Evolutionary conservation across 495 filamentous ascomycete species (phyloP).

Genomic region (Chaetomium cochliodes): DNA sequence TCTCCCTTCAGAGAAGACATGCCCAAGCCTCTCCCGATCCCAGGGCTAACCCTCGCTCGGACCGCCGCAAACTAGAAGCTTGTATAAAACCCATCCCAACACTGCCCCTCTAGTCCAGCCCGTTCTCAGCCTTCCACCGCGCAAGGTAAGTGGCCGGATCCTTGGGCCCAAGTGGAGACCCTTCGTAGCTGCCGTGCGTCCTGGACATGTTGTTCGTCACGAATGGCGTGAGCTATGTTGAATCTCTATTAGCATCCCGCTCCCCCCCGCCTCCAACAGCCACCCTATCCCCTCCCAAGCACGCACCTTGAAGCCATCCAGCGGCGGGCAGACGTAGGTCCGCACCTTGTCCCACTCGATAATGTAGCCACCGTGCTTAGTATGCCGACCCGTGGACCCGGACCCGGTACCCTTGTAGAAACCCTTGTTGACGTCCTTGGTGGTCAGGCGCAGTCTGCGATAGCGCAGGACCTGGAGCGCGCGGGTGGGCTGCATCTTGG

Average conservation of each 20-base stretch:
- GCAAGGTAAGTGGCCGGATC: slow-evolving; percentile 60
- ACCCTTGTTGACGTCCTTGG: slow-evolving; percentile 87
- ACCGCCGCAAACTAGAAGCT: not conserved
- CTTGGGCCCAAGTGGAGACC: slow-evolving; percentile 47
- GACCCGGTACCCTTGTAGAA: slow-evolving; percentile 95
- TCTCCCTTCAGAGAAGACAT: not conserved
- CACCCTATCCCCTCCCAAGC: too few relatives aligned
- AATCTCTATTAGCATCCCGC: not conserved
- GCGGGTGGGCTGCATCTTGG: slow-evolving; percentile 65
- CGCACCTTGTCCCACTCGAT: slow-evolving; percentile 85
- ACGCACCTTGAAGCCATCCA: slow-evolving; percentile 70
- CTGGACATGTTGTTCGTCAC: slow-evolving; percentile 63
- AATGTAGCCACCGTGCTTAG: slow-evolving; percentile 77
- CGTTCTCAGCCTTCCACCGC: slow-evolving; percentile 70
- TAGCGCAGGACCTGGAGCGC: slow-evolving; percentile 60
- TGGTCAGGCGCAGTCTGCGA: slow-evolving; percentile 73
- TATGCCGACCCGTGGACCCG: slow-evolving; percentile 82
- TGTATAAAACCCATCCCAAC: not conserved
- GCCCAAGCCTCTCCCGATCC: not conserved
- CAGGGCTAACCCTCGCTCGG: not conserved
- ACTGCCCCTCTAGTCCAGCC: slow-evolving; percentile 49
- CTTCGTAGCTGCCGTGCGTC: slow-evolving; percentile 51
- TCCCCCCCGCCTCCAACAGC: not conserved
- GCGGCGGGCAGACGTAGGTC: slow-evolving; percentile 77
- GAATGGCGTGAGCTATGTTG: slow-evolving; percentile 76